phyloP scores from a whole-genome alignment of 2,329 filamentous ascomycete species.

The Paraphoma sp. region DNA sequence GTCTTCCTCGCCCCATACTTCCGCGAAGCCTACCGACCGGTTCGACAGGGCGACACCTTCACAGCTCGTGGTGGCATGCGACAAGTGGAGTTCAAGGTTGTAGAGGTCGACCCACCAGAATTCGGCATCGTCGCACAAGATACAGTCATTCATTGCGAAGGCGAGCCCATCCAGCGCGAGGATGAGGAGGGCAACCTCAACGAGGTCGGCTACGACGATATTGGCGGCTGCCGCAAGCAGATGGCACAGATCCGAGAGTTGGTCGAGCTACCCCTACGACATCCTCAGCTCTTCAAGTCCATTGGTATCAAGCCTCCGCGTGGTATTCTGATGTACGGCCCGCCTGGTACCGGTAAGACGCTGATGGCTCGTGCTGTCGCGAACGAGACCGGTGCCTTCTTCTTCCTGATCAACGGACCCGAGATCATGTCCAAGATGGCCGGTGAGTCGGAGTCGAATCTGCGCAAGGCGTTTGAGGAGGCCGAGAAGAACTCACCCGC shows the following conservation, averaged over 20 bases:
- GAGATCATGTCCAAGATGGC: conserved; percentile 99
- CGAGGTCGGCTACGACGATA: conserved; percentile 98
- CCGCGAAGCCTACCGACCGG: conserved; percentile 96
- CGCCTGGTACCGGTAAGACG: conserved; percentile 98
- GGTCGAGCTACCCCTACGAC: conserved; percentile 94
- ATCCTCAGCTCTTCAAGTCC: conserved; percentile 99
- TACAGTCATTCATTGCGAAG: conserved; percentile 98
- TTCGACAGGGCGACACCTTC: conserved; percentile 97
- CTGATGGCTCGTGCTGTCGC: conserved; percentile 98
- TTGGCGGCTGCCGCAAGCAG: conserved; percentile 98
- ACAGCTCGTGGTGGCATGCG: conserved; percentile 97
- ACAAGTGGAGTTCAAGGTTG: conserved; percentile 99
- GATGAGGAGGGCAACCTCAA: conserved; percentile 99
- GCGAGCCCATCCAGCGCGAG: conserved; percentile 94
- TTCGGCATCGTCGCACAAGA: conserved; percentile 99
- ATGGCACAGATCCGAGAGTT: conserved; percentile 99
- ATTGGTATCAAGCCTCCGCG: conserved; percentile 99
- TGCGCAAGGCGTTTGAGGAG: conserved; percentile 99
- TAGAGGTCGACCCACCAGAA: conserved; percentile 97
- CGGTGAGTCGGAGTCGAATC: conserved; percentile 97
- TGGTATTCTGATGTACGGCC: conserved; percentile 92
- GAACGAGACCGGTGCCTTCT: conserved; percentile 98
- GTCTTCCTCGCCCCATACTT: conserved; percentile 99
- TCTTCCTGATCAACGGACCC: conserved; percentile 98
- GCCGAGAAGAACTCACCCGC: conserved; percentile 99